Conservation (phyloP, 106 monocot species). For the Dendrobium huoshanense region DNA sequence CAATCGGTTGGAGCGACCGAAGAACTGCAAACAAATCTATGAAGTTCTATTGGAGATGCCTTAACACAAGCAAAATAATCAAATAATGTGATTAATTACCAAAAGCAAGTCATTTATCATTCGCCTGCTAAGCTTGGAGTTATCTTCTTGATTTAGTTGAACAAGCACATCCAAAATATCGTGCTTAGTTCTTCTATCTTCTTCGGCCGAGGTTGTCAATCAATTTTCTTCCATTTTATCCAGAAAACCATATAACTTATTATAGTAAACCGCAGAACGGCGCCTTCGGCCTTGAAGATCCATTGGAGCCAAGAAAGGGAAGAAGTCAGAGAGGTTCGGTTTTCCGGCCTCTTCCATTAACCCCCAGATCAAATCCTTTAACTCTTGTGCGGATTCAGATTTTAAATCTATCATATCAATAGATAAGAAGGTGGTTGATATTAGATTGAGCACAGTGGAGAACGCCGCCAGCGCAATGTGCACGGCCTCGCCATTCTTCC, state of each 20-base stretch:
- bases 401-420: conserved; percentile 7
- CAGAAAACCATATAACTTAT: not conserved
- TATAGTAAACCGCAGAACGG: not conserved
- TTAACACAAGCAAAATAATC: no score
- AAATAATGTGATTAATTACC: conserved; percentile 27
- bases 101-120: not conserved
- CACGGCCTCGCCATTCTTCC: not conserved
- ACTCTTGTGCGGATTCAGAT: conserved; percentile 10
- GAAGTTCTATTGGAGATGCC: no score
- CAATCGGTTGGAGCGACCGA: no score
- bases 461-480: conserved; percentile 10
- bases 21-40: no score
- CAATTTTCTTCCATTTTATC: conserved; percentile 21
- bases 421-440: conserved; percentile 22
- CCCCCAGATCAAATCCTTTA: conserved; percentile 7
- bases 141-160: conserved; percentile 1
- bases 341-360: conserved; percentile 12
- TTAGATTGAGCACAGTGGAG: conserved; percentile 15
- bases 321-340: conserved; percentile 15
- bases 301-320: conserved; percentile 5
- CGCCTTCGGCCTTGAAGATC: conserved; percentile 20
- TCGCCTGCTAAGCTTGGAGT: not conserved
- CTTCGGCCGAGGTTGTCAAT: not conserved
- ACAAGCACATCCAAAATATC: conserved; percentile 33
- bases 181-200: not conserved